A percentile compares a stretch with the other conserved stretches of the same genome.
Evolutionary conservation across 306 rosid genomes (phyloP).

Genomic region (Dryas octopetala): DNA sequence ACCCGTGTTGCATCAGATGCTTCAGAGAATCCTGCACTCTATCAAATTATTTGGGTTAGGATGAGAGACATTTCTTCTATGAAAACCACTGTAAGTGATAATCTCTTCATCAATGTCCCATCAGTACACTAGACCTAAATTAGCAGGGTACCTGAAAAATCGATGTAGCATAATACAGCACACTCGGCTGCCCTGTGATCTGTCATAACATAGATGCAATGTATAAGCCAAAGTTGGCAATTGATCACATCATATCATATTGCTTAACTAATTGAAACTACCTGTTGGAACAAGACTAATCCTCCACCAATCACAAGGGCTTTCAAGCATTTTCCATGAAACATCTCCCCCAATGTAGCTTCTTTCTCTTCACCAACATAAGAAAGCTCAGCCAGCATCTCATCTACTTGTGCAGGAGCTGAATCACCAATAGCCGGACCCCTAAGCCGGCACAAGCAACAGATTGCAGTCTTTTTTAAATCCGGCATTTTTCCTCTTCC

Average conservation of each 20-base stretch:
- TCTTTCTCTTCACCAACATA: slow-evolving; percentile 67
- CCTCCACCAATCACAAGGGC: slow-evolving; percentile 81
- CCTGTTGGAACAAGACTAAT: slow-evolving; percentile 97
- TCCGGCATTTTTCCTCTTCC: slow-evolving; percentile 58
- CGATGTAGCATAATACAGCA: slow-evolving; percentile 88
- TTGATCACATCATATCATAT: slow-evolving; percentile 19
- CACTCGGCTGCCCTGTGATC: slow-evolving; percentile 99
- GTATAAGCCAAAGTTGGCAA: slow-evolving; percentile 35
- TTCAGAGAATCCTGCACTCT: slow-evolving; percentile 94
- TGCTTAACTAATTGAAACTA: slow-evolving; percentile 35
- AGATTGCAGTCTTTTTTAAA: slow-evolving; percentile 49
- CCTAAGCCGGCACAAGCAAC: slow-evolving; percentile 57
- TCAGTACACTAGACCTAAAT: slow-evolving; percentile 21
- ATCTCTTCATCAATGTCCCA: slow-evolving; percentile 21
- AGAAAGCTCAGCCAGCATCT: slow-evolving; percentile 75
- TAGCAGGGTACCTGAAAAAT: slow-evolving; percentile 75
- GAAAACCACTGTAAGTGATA: neutral
- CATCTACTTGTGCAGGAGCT: slow-evolving; percentile 74
- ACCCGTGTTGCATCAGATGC: slow-evolving; percentile 97
- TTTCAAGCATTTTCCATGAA: slow-evolving; percentile 73
- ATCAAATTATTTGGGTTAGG: slow-evolving; percentile 25
- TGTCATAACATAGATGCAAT: slow-evolving; percentile 40
- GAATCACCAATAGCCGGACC: slow-evolving; percentile 55
- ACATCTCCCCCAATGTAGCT: slow-evolving; percentile 61
- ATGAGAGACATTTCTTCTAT: slow-evolving; percentile 21